Conservation (phyloP, 108 stramenopile species). For the Hondaea fermentalgiana region DNA sequence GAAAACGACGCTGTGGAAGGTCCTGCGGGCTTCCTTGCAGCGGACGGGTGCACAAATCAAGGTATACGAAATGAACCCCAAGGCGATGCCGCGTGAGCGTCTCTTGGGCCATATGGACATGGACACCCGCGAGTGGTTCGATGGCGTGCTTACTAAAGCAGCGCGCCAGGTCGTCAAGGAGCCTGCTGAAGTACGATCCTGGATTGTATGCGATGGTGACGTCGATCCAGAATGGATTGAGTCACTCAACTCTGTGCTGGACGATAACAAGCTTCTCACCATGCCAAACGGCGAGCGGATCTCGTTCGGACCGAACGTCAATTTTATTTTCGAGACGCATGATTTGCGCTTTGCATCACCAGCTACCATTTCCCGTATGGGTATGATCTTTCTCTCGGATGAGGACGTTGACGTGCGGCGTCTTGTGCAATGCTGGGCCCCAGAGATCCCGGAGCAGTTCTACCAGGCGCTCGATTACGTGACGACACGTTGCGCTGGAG, state of each 20-base stretch:
- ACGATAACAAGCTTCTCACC: constrained; percentile 61
- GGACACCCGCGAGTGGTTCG: constrained; percentile 61
- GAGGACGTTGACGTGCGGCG: constrained; percentile 51
- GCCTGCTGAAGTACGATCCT: constrained; percentile 37
- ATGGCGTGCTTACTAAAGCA: constrained; percentile 57
- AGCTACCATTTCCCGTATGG: constrained; percentile 56
- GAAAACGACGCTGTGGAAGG: constrained; percentile 52
- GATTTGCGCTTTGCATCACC: constrained; percentile 56
- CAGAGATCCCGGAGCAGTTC: constrained; percentile 39
- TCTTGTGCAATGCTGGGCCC: constrained; percentile 27
- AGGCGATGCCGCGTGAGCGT: constrained; percentile 55
- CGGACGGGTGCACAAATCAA: constrained; percentile 34
- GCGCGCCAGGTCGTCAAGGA: constrained; percentile 51
- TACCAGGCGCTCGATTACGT: constrained; percentile 32
- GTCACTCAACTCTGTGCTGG: constrained; percentile 52
- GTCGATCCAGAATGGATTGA: constrained; percentile 56
- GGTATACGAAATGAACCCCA: constrained; percentile 55
- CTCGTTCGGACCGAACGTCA: constrained; percentile 53
- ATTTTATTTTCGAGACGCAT: constrained; percentile 62
- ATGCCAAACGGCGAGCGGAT: constrained; percentile 64
- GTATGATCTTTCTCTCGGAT: constrained; percentile 60
- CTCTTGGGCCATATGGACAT: constrained; percentile 57
- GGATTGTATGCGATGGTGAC: constrained; percentile 49
- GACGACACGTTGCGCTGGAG: not conserved
- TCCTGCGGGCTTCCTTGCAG: constrained; percentile 32